These are phyloP conservation scores for Globisporangium middletonii DNA, from an alignment of 352 stramenopile species.

Conservation along the genomic window DNA sequence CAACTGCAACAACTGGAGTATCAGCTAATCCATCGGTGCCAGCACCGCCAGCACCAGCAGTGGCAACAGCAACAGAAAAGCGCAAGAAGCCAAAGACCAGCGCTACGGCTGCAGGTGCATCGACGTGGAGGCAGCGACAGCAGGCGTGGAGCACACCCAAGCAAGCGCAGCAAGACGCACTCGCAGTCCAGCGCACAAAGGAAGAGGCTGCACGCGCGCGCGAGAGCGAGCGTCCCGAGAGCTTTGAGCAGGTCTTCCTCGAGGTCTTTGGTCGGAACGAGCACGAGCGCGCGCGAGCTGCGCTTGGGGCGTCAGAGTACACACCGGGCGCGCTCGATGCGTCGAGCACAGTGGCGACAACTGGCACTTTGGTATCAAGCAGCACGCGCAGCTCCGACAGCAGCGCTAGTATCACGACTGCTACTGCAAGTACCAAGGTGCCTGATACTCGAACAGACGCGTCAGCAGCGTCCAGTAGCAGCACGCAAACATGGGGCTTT, in stretches of 20 bases:
- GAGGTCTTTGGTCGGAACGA: conserved; percentile 34
- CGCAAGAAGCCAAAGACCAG: neutral
- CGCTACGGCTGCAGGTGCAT: neutral
- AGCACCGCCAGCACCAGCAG: neutral
- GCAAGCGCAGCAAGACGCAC: neutral
- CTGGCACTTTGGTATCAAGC: neutral
- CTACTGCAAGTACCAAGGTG: neutral
- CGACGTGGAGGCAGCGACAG: conserved; percentile 18
- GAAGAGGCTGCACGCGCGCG: neutral
- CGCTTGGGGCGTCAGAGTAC: conserved; percentile 4
- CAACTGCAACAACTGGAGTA: conserved; percentile 4
- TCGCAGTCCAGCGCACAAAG: neutral
- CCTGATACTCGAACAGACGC: too few species aligned
- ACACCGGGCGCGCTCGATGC: conserved; percentile 1
- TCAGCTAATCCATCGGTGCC: neutral
- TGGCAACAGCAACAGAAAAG: neutral
- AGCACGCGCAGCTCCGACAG: neutral
- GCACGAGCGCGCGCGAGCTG: conserved; percentile 7
- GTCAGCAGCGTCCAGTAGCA: neutral
- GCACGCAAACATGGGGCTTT: conserved; percentile 26
- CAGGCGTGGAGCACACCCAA: conserved; percentile 15
- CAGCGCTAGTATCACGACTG: neutral
- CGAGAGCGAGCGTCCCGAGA: conserved; percentile 21
- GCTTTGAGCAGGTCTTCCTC: conserved; percentile 50
- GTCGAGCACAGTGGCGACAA: neutral